phyloP scores from a whole-genome alignment of 2,329 filamentous ascomycete genomes.

The Sclerotinia trifoliorum region DNA sequence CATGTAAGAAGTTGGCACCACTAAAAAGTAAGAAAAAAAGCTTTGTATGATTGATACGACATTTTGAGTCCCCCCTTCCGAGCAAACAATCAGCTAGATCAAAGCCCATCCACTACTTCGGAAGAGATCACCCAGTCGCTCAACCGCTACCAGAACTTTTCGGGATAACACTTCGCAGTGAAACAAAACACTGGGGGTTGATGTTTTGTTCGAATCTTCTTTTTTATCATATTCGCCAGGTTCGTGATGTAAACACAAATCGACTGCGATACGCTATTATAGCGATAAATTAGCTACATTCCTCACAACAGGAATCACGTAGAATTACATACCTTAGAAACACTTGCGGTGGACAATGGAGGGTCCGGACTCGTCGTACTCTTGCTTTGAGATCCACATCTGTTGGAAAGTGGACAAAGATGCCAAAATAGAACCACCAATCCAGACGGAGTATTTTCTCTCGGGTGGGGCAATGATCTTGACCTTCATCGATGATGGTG shows the following conservation, averaged over 20 bases:
- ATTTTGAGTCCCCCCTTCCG: slow-evolving; percentile 36
- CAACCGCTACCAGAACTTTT: slow-evolving; percentile 41
- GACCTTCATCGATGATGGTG: slow-evolving; percentile 99
- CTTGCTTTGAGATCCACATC: slow-evolving; percentile 99
- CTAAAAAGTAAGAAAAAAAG: slow-evolving; percentile 32
- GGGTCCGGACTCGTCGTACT: slow-evolving; percentile 99
- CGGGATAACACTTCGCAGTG: slow-evolving; percentile 38
- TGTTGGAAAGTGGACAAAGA: slow-evolving; percentile 99
- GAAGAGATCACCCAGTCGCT: slow-evolving; percentile 38
- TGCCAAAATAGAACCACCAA: slow-evolving; percentile 99
- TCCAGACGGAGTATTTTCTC: slow-evolving; percentile 99
- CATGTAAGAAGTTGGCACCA: slow-evolving; percentile 26
- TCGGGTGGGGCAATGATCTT: slow-evolving; percentile 99
- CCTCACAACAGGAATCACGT: not conserved
- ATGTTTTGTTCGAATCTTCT: slow-evolving; percentile 37
- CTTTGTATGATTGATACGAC: slow-evolving; percentile 39
- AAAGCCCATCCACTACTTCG: slow-evolving; percentile 34
- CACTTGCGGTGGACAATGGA: slow-evolving; percentile 99
- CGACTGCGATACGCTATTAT: slow-evolving; percentile 28
- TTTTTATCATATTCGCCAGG: slow-evolving; percentile 40
- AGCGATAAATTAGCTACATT: not conserved
- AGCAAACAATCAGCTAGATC: slow-evolving; percentile 37
- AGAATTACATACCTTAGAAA: slow-evolving; percentile 76
- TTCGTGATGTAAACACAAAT: slow-evolving; percentile 39
- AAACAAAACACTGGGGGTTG: slow-evolving; percentile 36